phyloP scores from a whole-genome alignment of 345 rosid genomes.

The Citrus trifoliata region DNA sequence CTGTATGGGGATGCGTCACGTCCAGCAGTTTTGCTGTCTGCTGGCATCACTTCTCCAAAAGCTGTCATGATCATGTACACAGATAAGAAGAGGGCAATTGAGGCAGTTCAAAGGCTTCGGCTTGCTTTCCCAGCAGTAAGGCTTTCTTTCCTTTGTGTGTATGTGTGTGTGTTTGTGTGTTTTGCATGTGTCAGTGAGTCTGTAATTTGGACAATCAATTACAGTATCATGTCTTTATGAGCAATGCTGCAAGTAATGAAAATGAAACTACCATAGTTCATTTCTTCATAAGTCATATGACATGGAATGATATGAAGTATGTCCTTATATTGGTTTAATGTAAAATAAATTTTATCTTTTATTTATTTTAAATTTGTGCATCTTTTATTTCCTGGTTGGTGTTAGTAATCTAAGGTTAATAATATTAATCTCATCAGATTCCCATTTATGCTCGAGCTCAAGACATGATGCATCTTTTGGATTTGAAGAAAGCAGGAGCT shows the following conservation, averaged over 20 bases:
- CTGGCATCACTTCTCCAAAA: slow-evolving; percentile 84
- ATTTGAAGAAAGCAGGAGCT: slow-evolving; percentile 87
- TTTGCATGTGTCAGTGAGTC: not conserved
- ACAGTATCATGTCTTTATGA: not conserved
- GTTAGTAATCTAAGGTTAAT: slow-evolving; percentile 11
- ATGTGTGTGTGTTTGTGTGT: not conserved
- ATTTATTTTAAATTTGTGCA: not conserved
- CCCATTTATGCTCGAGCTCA: slow-evolving; percentile 92
- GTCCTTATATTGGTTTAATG: not conserved
- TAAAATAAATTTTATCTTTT: not conserved
- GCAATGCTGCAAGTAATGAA: not conserved
- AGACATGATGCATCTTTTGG: slow-evolving; percentile 79
- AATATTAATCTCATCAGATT: slow-evolving; percentile 41
- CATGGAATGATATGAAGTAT: not conserved
- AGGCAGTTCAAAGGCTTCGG: slow-evolving; percentile 87
- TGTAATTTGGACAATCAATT: not conserved
- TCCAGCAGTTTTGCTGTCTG: slow-evolving; percentile 81
- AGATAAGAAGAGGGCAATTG: slow-evolving; percentile 69
- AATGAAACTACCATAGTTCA: not conserved
- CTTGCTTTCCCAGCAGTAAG: slow-evolving; percentile 80
- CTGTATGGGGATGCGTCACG: slow-evolving; percentile 91
- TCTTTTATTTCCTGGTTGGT: slow-evolving; percentile 4
- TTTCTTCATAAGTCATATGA: not conserved
- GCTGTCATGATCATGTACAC: slow-evolving; percentile 94
- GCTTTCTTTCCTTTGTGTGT: slow-evolving; percentile 16